phyloP scores from a whole-genome alignment of 805 yeast genomes.

The Wickerhamomyces sydowiorum region DNA sequence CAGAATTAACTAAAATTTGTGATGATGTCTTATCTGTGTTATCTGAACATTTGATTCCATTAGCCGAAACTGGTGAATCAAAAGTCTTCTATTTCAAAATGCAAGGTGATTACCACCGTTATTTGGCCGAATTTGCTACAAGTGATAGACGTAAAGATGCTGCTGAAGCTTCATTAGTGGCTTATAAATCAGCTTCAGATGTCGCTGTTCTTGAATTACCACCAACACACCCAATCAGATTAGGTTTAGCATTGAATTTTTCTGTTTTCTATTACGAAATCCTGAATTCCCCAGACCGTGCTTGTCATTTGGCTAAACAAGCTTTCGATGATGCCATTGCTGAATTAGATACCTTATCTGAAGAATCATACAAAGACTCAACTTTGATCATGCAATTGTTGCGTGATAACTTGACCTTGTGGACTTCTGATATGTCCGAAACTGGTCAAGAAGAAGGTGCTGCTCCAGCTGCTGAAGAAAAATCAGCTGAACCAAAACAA shows the following conservation, averaged over 20 bases:
- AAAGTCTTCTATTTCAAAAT: constrained; percentile 97
- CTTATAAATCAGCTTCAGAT: constrained; percentile 93
- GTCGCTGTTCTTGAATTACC: constrained; percentile 96
- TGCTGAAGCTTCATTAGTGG: constrained; percentile 87
- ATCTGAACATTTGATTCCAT: constrained; percentile 84
- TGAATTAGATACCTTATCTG: constrained; percentile 94
- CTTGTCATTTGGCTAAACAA: constrained; percentile 97
- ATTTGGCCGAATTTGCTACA: constrained; percentile 93
- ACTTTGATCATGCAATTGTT: constrained; percentile 98
- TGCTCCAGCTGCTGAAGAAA: constrained; percentile 29
- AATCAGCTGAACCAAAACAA: constrained; percentile 22
- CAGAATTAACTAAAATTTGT: constrained; percentile 87
- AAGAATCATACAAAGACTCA: constrained; percentile 97
- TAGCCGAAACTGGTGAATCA: constrained; percentile 95
- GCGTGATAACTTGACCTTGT: constrained; percentile 95
- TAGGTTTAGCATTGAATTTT: constrained; percentile 96
- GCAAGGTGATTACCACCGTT: constrained; percentile 99
- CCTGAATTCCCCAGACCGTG: constrained; percentile 96
- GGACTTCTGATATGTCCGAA: constrained; percentile 94
- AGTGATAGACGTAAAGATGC: constrained; percentile 90
- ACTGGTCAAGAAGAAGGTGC: constrained; percentile 57
- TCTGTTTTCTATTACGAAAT: constrained; percentile 98
- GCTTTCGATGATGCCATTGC: constrained; percentile 99
- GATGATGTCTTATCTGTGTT: constrained; percentile 88
- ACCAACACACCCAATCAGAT: constrained; percentile 97